Percentiles rank a stretch among this genome's conserved stretches.
Conservation (phyloP, 352 stramenopile species). For the Phytophthora podocarpi region DNA sequence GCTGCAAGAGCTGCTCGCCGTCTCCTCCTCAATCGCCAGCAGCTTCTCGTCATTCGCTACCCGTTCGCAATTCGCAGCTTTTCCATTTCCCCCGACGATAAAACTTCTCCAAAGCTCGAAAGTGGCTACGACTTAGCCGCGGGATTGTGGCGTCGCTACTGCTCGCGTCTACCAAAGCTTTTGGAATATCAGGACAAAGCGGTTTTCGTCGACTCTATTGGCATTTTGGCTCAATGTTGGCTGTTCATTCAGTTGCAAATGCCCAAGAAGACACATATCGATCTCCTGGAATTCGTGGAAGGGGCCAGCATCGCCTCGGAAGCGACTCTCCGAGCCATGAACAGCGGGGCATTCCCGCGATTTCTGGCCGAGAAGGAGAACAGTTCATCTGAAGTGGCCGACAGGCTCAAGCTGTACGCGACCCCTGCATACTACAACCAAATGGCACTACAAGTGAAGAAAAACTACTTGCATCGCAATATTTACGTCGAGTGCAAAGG, state of each 20-base stretch:
- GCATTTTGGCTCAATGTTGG: conserved; percentile 7
- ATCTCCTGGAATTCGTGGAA: conserved; percentile 52
- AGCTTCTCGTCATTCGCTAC: background rate
- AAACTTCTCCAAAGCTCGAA: conserved; percentile 19
- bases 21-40: background rate
- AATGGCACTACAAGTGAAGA: conserved; percentile 50
- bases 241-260: conserved; percentile 47
- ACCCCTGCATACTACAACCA: conserved; percentile 40
- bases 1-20: background rate
- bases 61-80: background rate
- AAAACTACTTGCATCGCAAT: conserved; percentile 43
- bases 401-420: conserved; percentile 26
- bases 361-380: conserved; percentile 40
- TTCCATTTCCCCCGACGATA: conserved; percentile 3
- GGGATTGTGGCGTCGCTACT: conserved; percentile 27
- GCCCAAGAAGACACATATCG: conserved; percentile 38
- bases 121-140: conserved; percentile 12
- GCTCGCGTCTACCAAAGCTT: conserved; percentile 30
- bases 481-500: conserved; percentile 47
- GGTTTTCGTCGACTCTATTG: conserved; percentile 28
- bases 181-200: conserved; percentile 35
- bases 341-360: conserved; percentile 39
- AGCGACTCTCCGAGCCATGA: conserved; percentile 42
- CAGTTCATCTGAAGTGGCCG: conserved; percentile 19
- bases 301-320: conserved; percentile 42